Percentiles rank a stretch among this genome's conserved stretches.
Conservation (phyloP, 805 yeast genomes). For the Saccharomycopsis fodiens region DNA sequence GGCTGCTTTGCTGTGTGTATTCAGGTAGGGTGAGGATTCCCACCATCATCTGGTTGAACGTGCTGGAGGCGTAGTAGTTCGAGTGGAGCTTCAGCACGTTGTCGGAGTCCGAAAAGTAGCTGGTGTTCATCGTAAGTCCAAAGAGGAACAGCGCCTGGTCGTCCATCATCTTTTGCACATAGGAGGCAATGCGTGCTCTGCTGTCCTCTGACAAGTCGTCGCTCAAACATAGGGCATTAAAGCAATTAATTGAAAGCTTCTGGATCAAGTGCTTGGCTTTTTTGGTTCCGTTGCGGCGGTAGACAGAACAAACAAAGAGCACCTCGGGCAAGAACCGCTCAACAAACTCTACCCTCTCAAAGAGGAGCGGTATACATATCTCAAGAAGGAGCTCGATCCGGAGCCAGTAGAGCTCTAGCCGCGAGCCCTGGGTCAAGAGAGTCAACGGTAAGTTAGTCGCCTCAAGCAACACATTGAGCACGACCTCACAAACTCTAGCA, state of each 20-base stretch:
- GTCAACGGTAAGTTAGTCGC: slow-evolving; percentile 46
- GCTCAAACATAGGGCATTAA: slow-evolving; percentile 44
- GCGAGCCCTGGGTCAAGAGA: slow-evolving; percentile 32
- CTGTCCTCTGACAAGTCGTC: slow-evolving; percentile 31
- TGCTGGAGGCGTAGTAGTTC: neutral
- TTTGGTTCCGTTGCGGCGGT: slow-evolving; percentile 13
- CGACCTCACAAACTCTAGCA: slow-evolving; percentile 60
- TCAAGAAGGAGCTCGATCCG: slow-evolving; percentile 64
- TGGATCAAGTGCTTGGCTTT: slow-evolving; percentile 40
- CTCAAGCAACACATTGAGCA: slow-evolving; percentile 48
- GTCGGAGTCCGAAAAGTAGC: slow-evolving; percentile 1
- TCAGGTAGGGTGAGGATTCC: neutral
- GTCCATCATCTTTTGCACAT: slow-evolving; percentile 34
- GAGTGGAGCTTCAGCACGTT: neutral
- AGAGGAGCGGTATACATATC: slow-evolving; percentile 56
- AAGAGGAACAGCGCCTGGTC: neutral
- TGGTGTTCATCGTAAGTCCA: slow-evolving; percentile 7
- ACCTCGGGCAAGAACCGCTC: slow-evolving; percentile 66
- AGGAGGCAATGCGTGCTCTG: slow-evolving; percentile 30
- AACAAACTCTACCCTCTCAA: slow-evolving; percentile 57
- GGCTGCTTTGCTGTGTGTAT: neutral
- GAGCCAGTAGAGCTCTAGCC: slow-evolving; percentile 52
- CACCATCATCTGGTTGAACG: neutral
- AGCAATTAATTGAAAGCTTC: slow-evolving; percentile 38
- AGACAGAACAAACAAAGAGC: slow-evolving; percentile 56